Evolutionary conservation across 2,329 filamentous ascomycete genomes (phyloP).

Genomic region (Acrocalymma vagum): DNA sequence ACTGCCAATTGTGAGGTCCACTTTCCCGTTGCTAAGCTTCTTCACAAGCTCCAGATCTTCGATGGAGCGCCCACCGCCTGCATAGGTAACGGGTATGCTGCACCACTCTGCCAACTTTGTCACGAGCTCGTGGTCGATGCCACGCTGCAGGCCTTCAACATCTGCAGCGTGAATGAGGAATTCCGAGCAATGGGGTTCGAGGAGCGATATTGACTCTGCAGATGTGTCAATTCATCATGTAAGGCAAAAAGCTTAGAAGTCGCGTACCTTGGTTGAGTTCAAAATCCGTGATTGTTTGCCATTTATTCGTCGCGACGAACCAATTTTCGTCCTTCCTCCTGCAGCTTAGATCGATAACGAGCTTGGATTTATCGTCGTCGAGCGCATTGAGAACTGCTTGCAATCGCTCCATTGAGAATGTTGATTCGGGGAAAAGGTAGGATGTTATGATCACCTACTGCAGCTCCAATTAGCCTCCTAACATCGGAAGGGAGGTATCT

Average conservation of each 20-base stretch:
- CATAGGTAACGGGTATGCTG: constrained; percentile 92
- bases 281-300: constrained; percentile 98
- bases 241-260: neutral
- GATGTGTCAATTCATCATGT: neutral
- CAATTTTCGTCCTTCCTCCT: constrained; percentile 78
- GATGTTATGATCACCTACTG: constrained; percentile 95
- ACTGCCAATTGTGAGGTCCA: constrained; percentile 96
- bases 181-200: constrained; percentile 94
- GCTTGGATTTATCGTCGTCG: constrained; percentile 76
- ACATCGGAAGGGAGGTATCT: neutral
- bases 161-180: constrained; percentile 98
- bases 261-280: constrained; percentile 83
- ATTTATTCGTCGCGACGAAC: constrained; percentile 99
- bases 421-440: constrained; percentile 85
- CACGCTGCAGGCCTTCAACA: constrained; percentile 91
- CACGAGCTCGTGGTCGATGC: constrained; percentile 88
- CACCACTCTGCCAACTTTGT: constrained; percentile 82
- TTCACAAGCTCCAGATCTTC: constrained; percentile 86
- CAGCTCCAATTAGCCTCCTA: constrained; percentile 20
- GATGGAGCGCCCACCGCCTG: constrained; percentile 86
- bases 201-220: constrained; percentile 78
- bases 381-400: constrained; percentile 77
- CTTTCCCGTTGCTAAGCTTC: constrained; percentile 77
- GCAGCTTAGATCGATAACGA: constrained; percentile 96
- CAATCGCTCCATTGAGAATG: constrained; percentile 80